Base-by-base conservation (phyloP, 2,329 filamentous ascomycete species). In the Phoma sp. region DNA sequence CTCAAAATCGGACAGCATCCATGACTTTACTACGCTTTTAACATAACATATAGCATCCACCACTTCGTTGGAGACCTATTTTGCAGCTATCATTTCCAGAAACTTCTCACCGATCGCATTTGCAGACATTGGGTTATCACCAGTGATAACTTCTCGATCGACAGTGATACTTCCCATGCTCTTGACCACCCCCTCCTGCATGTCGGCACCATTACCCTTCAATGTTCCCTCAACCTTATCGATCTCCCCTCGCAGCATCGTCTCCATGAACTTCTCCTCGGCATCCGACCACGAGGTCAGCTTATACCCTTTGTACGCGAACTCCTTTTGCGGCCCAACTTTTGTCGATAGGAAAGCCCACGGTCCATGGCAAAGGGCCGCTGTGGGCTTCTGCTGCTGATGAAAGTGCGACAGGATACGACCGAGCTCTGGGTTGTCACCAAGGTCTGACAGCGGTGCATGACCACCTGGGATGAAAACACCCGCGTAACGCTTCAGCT, bases 211-310 rank as follows among this genome's bases (percentile, higher is more conserved):
- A 10, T 73, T 71, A 18, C 76, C 67, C 15, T 66, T 68, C 48
- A 81, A 54, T 7, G 58, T 64, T 4, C 68, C 67, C 58, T 76
- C 79, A 5, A 78, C 76, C 62, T 78, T 80, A 45, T 73, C 64
- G 4, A 80, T 69, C 60, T 80, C 77, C 0, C 76, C 78, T 5
- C 76, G 63, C 7, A 69, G 43, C 23, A 77, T 58, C n/a, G 66
- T 76, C 69, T 81, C 79, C 75, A 80, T 78, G 17, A 76, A 48
- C 59, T 74, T 76, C 65, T 81, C 79, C 61, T 81, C 78, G 0
- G 67, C 71, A 62, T 80, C 77, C 34, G 75, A 77, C 73, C 77
- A 80, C 30, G 70, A 72, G 1, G 77, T 80, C 26, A 81, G 73
- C 59, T 76, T 74, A 55, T 80, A 81, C 14, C 77, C 78, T 34